A percentile compares a stretch with the other conserved stretches of the same genome.
phyloP scores from a whole-genome alignment of 75 land plant species.

The Picea sitchensis region DNA sequence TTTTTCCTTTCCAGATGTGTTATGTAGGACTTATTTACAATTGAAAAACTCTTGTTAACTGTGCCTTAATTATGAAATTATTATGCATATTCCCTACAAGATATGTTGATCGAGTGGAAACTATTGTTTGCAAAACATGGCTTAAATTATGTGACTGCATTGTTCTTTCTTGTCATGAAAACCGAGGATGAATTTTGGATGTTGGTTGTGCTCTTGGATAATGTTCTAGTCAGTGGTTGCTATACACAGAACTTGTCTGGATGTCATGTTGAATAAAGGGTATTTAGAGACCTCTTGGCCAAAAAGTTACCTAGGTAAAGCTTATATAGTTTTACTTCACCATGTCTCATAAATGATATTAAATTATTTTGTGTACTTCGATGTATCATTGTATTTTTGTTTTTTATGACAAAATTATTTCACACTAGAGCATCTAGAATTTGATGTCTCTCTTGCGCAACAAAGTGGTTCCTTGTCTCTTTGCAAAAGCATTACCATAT shows the following conservation, averaged over 20 bases:
- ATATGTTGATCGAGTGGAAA: neutral
- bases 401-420: constrained; percentile 55
- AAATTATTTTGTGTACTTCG: neutral
- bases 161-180: constrained; percentile 93
- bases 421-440: constrained; percentile 84
- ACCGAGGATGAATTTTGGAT: constrained; percentile 99
- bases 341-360: neutral
- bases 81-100: neutral
- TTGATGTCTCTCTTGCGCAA: constrained; percentile 93
- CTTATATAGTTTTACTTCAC: neutral
- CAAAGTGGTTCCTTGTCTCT: constrained; percentile 97
- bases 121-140: constrained; percentile 41
- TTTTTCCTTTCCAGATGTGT: neutral
- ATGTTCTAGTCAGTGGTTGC: constrained; percentile 83
- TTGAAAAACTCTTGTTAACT: neutral
- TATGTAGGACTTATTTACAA: neutral
- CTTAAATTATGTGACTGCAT: constrained; percentile 86
- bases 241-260: constrained; percentile 83
- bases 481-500: constrained; percentile 93
- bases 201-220: constrained; percentile 90
- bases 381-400: neutral
- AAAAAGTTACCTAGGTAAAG: constrained; percentile 80
- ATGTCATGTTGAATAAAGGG: constrained; percentile 96
- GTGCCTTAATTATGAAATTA: neutral
- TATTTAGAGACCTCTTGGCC: constrained; percentile 80